These are phyloP conservation scores for Otatea glauca DNA, from an alignment of 176 grass and related monocot genomes.

Conservation along the genomic window DNA sequence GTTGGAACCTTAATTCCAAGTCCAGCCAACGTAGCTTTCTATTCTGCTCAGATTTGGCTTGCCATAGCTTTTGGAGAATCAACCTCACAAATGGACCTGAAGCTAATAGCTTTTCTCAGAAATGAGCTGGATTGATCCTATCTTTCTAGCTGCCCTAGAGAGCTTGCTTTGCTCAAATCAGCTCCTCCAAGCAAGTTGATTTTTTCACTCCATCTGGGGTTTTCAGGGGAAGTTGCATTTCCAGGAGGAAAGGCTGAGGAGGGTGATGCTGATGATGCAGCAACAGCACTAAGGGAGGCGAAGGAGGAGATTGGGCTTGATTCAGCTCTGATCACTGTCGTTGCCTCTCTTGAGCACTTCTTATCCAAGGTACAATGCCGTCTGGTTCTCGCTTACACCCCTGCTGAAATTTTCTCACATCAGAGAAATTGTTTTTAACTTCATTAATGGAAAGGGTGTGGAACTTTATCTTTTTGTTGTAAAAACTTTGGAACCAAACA, in stretches of 20 bases:
- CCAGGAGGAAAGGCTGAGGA: slow-evolving; percentile 77
- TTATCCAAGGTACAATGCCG: slow-evolving; percentile 59
- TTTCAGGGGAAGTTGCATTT: slow-evolving; percentile 74
- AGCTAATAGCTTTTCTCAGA: background rate
- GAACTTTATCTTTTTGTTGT: background rate
- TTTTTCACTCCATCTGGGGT: slow-evolving; percentile 21
- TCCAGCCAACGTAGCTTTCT: background rate
- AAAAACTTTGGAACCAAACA: slow-evolving; percentile 12
- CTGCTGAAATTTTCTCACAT: background rate
- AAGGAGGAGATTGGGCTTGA: slow-evolving; percentile 77
- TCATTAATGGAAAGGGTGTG: background rate
- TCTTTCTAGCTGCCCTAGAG: background rate
- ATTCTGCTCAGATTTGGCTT: slow-evolving; percentile 13
- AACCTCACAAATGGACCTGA: background rate
- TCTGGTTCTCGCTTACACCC: background rate
- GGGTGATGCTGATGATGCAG: slow-evolving; percentile 64
- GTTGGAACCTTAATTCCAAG: background rate
- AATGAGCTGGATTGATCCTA: background rate
- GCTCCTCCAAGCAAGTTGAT: background rate
- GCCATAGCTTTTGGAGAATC: slow-evolving; percentile 24
- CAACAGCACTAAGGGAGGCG: slow-evolving; percentile 70
- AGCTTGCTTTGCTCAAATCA: slow-evolving; percentile 16
- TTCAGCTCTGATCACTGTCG: slow-evolving; percentile 58
- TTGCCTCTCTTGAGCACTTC: slow-evolving; percentile 60
- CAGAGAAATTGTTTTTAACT: background rate